phyloP scores from a whole-genome alignment of 2,329 filamentous ascomycete genomes.

The Pseudogymnoascus sp. region DNA sequence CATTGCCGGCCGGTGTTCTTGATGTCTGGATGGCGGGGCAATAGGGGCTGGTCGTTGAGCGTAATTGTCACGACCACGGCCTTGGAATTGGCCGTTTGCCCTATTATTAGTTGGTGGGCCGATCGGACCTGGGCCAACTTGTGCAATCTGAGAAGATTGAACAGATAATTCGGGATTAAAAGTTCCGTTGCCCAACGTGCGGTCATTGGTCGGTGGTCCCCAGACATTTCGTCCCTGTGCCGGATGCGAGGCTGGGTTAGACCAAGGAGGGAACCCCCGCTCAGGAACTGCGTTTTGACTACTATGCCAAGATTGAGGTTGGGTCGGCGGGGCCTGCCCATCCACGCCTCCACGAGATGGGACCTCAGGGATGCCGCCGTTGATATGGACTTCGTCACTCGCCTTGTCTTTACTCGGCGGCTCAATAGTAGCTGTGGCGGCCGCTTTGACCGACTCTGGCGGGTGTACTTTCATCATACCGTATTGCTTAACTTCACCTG shows the following conservation, averaged over 20 bases:
- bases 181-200: slow-evolving; percentile 68
- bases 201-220: slow-evolving; percentile 64
- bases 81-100: slow-evolving; percentile 21
- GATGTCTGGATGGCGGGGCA: slow-evolving; percentile 24
- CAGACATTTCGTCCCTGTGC: slow-evolving; percentile 56
- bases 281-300: slow-evolving; percentile 31
- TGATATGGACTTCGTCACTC: background rate
- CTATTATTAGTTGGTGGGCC: slow-evolving; percentile 25
- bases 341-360: background rate
- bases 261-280: slow-evolving; percentile 42
- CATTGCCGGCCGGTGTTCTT: slow-evolving; percentile 8
- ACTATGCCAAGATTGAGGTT: slow-evolving; percentile 25
- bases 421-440: background rate
- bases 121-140: slow-evolving; percentile 27
- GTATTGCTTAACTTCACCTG: slow-evolving; percentile 35
- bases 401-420: background rate
- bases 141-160: slow-evolving; percentile 24
- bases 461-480: slow-evolving; percentile 38
- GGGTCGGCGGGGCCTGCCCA: background rate
- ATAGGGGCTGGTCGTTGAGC: slow-evolving; percentile 25
- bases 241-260: slow-evolving; percentile 25
- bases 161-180: slow-evolving; percentile 55
- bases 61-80: slow-evolving; percentile 23
- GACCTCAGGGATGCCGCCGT: background rate
- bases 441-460: slow-evolving; percentile 27